Conservation (phyloP, 805 yeast genomes). For the Priceomyces haplophilus region DNA sequence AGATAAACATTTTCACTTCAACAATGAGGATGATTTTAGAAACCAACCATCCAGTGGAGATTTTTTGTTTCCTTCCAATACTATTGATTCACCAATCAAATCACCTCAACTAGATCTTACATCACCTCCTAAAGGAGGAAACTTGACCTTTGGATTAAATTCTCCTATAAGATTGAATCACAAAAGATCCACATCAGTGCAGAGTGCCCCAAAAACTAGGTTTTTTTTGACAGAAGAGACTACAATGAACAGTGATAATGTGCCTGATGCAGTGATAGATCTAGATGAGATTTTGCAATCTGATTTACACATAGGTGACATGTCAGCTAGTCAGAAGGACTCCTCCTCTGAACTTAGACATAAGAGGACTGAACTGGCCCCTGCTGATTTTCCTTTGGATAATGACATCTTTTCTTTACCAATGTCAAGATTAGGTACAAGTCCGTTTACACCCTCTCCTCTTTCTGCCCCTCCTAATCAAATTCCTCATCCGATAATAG, state of each 20-base stretch:
- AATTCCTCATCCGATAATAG: conserved; percentile 29
- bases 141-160: conserved; percentile 19
- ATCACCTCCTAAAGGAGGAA: conserved; percentile 14
- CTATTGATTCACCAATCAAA: conserved; percentile 14
- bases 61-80: conserved; percentile 29
- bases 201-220: conserved; percentile 18
- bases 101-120: conserved; percentile 1
- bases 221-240: conserved; percentile 32
- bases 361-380: conserved; percentile 20
- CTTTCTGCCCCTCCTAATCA: conserved; percentile 16
- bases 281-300: conserved; percentile 37
- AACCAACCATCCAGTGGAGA: conserved; percentile 16
- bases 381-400: conserved; percentile 17
- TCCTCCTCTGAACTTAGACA: conserved; percentile 8
- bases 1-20: conserved; percentile 28
- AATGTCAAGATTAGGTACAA: conserved; percentile 17
- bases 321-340: background rate
- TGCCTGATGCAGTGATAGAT: conserved; percentile 41
- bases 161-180: conserved; percentile 32
- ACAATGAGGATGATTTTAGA: conserved; percentile 36
- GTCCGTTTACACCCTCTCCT: conserved; percentile 18
- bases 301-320: conserved; percentile 24
- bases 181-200: conserved; percentile 19
- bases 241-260: conserved; percentile 21
- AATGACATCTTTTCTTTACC: conserved; percentile 34